These are phyloP conservation scores for Vanilla planifolia DNA, from an alignment of 106 monocot species.

Conservation along the genomic window DNA sequence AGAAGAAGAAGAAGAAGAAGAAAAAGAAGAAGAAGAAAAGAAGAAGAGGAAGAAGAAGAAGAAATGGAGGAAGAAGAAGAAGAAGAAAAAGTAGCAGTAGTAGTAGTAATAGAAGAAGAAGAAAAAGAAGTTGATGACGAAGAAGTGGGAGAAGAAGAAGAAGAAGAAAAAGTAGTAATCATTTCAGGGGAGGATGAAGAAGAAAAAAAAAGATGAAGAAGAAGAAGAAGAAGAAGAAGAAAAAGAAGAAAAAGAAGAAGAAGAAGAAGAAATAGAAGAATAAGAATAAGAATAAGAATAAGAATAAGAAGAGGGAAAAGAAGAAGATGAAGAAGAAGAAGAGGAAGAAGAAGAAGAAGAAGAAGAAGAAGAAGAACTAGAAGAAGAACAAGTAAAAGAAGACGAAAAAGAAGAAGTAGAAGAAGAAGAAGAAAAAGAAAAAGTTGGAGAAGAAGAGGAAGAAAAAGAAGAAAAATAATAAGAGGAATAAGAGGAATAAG, in stretches of 20 bases:
- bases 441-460: too few species aligned
- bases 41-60: not conserved
- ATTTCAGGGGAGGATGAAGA: not conserved
- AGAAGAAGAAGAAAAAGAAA: too few species aligned
- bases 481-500: too few species aligned
- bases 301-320: too few species aligned
- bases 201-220: too few species aligned
- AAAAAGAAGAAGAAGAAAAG: not conserved
- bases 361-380: not conserved
- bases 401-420: too few species aligned
- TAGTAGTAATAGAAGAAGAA: not conserved
- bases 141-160: too few species aligned
- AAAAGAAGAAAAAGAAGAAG: not conserved
- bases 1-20: not conserved
- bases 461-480: too few species aligned
- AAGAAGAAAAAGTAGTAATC: not conserved
- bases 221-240: not conserved
- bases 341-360: not conserved
- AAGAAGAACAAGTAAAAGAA: too few species aligned
- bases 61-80: not conserved
- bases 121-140: too few species aligned
- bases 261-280: too few species aligned
- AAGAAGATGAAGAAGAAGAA: not conserved
- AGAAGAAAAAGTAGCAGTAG: not conserved
- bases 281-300: too few species aligned